Conservation (phyloP, 345 rosid genomes). For the Camelina neglecta region DNA sequence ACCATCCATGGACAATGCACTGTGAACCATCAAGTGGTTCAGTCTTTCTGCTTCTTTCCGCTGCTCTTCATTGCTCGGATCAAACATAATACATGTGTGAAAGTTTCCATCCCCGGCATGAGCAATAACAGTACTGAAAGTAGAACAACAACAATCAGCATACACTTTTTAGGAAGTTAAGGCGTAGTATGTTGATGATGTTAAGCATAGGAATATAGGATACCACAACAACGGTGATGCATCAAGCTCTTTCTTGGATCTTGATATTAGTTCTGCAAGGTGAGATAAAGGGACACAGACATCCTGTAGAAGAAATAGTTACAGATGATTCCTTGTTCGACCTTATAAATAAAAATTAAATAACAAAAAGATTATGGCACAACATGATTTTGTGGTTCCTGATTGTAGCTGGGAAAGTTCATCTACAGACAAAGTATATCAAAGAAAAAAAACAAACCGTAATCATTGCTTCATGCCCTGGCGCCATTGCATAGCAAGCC, state of each 20-base stretch:
- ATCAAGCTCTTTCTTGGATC: slow-evolving; percentile 75
- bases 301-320: slow-evolving; percentile 56
- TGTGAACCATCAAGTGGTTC: slow-evolving; percentile 75
- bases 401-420: neutral
- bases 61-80: slow-evolving; percentile 70
- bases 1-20: slow-evolving; percentile 92
- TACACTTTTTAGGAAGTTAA: neutral
- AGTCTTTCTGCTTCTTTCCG: slow-evolving; percentile 76
- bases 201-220: neutral
- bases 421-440: slow-evolving; percentile 10
- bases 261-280: slow-evolving; percentile 79
- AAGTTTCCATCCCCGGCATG: slow-evolving; percentile 98
- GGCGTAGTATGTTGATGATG: slow-evolving; percentile 13
- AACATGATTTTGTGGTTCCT: slow-evolving; percentile 14
- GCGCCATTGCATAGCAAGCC: slow-evolving; percentile 91
- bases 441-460: slow-evolving; percentile 54
- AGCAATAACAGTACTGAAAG: slow-evolving; percentile 76
- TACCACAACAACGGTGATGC: slow-evolving; percentile 76
- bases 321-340: slow-evolving; percentile 19
- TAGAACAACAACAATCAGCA: slow-evolving; percentile 20
- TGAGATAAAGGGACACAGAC: slow-evolving; percentile 90
- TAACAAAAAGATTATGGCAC: slow-evolving; percentile 5
- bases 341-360: neutral
- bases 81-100: slow-evolving; percentile 78
- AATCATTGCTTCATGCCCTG: slow-evolving; percentile 80